A percentile compares a stretch with the other conserved stretches of the same genome.
These are phyloP conservation scores for Liriodendron chinense DNA, from an alignment of 164 flowering plant species.

Conservation along the genomic window DNA sequence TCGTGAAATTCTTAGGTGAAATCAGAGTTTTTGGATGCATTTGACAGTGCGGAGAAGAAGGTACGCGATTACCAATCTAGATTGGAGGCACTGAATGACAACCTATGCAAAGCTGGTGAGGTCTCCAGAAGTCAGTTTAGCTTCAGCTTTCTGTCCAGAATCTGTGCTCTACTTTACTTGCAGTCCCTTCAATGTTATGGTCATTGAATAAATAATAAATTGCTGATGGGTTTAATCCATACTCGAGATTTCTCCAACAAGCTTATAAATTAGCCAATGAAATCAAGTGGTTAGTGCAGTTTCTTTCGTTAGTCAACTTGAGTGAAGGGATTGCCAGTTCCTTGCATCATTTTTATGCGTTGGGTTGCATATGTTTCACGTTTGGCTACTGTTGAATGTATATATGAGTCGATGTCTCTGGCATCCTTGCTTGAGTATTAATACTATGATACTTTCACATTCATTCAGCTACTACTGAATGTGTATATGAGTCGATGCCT, in stretches of 20 bases:
- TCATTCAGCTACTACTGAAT: neutral
- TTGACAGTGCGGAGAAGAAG: slow-evolving; percentile 71
- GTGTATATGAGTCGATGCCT: neutral
- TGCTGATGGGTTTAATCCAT: neutral
- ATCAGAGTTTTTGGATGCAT: slow-evolving; percentile 79
- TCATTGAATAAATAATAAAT: neutral
- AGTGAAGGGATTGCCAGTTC: neutral
- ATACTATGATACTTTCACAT: too few species aligned
- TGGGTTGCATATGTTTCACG: neutral
- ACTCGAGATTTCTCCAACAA: neutral
- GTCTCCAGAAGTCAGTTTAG: neutral
- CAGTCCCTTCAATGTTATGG: neutral
- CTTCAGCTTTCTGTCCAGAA: neutral
- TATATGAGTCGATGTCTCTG: too few species aligned
- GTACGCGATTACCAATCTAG: slow-evolving; percentile 52
- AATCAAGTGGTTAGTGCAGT: neutral
- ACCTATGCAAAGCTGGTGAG: slow-evolving; percentile 59
- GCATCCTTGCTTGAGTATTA: too few species aligned
- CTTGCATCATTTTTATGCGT: neutral
- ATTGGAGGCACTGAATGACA: slow-evolving; percentile 43
- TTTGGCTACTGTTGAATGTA: neutral
- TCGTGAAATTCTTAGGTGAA: slow-evolving; percentile 51
- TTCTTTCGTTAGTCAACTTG: neutral
- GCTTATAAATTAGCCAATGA: neutral
- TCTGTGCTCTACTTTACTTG: neutral